Conservation (phyloP, 2,329 filamentous ascomycete species). For the Monosporascus sp. region DNA sequence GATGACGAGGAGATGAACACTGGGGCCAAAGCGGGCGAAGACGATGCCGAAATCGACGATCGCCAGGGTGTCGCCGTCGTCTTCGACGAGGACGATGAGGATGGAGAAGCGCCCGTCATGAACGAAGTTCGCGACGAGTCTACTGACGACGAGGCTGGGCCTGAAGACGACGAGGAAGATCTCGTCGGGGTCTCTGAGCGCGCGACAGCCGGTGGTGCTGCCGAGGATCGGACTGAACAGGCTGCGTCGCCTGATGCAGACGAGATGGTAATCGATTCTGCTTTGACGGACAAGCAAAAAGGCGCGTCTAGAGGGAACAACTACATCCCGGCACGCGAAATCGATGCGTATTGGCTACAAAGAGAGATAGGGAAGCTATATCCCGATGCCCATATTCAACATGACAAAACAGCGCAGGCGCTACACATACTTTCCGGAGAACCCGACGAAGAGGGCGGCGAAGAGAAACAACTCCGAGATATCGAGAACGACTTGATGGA, state of each 20-base stretch:
- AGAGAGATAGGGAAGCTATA: slow-evolving; percentile 85
- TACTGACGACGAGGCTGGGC: slow-evolving; percentile 72
- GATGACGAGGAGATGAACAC: slow-evolving; percentile 85
- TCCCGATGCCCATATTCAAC: slow-evolving; percentile 84
- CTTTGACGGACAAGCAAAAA: slow-evolving; percentile 41
- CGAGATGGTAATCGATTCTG: slow-evolving; percentile 79
- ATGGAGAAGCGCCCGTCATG: slow-evolving; percentile 70
- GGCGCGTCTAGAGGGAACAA: slow-evolving; percentile 49
- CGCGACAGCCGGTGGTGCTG: slow-evolving; percentile 45
- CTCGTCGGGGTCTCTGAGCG: slow-evolving; percentile 46
- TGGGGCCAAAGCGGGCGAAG: slow-evolving; percentile 56
- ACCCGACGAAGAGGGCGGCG: slow-evolving; percentile 62
- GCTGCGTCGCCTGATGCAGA: slow-evolving; percentile 54
- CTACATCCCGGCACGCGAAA: slow-evolving; percentile 74
- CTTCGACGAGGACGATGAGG: slow-evolving; percentile 88
- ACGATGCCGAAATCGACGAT: slow-evolving; percentile 79
- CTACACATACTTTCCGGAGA: slow-evolving; percentile 76
- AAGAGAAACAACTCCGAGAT: slow-evolving; percentile 81
- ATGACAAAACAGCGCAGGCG: slow-evolving; percentile 84
- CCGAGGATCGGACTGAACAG: slow-evolving; percentile 41
- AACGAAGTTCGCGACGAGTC: slow-evolving; percentile 86
- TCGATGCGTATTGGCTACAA: slow-evolving; percentile 97
- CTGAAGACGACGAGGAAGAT: slow-evolving; percentile 54
- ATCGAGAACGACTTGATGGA: slow-evolving; percentile 99
- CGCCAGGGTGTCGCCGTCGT: slow-evolving; percentile 95